Evolutionary conservation across 345 rosid genomes (phyloP), one percentile per base, ranked within the genome.

Genomic region (Camelina sativa): DNA sequence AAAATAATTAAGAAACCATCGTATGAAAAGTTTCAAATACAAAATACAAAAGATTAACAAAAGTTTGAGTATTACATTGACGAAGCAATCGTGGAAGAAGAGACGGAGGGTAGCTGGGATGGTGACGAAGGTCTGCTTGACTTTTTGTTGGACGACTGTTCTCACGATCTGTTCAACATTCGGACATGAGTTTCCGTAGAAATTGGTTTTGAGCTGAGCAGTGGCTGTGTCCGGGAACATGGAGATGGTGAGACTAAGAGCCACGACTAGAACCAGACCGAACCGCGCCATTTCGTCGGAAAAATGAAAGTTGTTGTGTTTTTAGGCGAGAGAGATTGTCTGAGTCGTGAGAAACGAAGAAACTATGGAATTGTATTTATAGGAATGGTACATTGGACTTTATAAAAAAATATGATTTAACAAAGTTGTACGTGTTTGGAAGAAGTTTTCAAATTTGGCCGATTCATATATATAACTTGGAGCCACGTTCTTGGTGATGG

Each of bases 41-140:
- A 5, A 40, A 10, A 38, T 1, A 40, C 10, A 10, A 17, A 43
- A 65, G 32, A 23, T 2, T 5, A 70, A 7, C 19, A 20, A 60
- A 38, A 10, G 9, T 19, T 51, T 20, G 61, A 41, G 69, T 15
- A 9, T 41, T 73, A 85, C 97, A 82, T 89, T 80, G 35, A 91
- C 91, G 58, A 89, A 84, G 80, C 97, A 91, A 57, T 91, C 97
- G 23, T 91, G 97, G 88, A 91, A 89, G 83, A 91, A 91, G 79
- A 91, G 86, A 12, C 97, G 97, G 63, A 91, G 80, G n/a, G 95
- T 89, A 22, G 84, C 93, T 1, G 97, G 97, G 62, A 85, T 79
- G 0, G 95, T 86, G 67, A 88, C 90, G 59, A 87, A 89, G 2
- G 97, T 91, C 65, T 89, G 86, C 25, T 37, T 54, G 69, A 87